These are phyloP conservation scores for Hansenula sp. DNA, from an alignment of 1,139 yeast genomes.

Conservation along the genomic window DNA sequence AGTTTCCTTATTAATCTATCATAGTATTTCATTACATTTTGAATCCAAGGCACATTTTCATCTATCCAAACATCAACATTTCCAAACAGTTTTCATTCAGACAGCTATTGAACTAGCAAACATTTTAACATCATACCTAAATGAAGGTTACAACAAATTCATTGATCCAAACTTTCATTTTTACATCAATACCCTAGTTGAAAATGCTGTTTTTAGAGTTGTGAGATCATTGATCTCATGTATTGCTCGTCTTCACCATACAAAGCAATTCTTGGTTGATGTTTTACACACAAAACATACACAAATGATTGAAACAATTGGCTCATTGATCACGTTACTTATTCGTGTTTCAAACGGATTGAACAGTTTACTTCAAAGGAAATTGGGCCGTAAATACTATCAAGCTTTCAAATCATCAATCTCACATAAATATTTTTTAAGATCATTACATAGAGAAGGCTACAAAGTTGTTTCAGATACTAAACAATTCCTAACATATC, in stretches of 20 bases:
- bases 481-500: slow-evolving; percentile 13
- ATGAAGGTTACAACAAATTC: slow-evolving; percentile 9
- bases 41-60: slow-evolving; percentile 14
- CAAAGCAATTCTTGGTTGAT: slow-evolving; percentile 12
- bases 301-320: slow-evolving; percentile 1
- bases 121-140: slow-evolving; percentile 11
- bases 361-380: slow-evolving; percentile 15
- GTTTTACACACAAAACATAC: background rate
- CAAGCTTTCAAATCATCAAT: slow-evolving; percentile 21
- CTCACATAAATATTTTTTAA: slow-evolving; percentile 17
- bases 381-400: slow-evolving; percentile 18
- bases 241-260: slow-evolving; percentile 17
- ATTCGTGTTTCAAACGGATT: slow-evolving; percentile 15
- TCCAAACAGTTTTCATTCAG: slow-evolving; percentile 3
- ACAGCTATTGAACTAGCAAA: slow-evolving; percentile 12
- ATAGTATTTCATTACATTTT: slow-evolving; percentile 15
- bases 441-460: slow-evolving; percentile 20
- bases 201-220: slow-evolving; percentile 15
- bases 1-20: slow-evolving; percentile 15
- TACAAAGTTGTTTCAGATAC: slow-evolving; percentile 21
- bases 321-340: slow-evolving; percentile 1
- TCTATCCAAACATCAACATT: slow-evolving; percentile 10
- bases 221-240: slow-evolving; percentile 11
- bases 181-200: slow-evolving; percentile 14
- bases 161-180: slow-evolving; percentile 14